Evolutionary conservation across 2,329 filamentous ascomycete species (phyloP).

Genomic region (Conoideocrella luteorostrata): DNA sequence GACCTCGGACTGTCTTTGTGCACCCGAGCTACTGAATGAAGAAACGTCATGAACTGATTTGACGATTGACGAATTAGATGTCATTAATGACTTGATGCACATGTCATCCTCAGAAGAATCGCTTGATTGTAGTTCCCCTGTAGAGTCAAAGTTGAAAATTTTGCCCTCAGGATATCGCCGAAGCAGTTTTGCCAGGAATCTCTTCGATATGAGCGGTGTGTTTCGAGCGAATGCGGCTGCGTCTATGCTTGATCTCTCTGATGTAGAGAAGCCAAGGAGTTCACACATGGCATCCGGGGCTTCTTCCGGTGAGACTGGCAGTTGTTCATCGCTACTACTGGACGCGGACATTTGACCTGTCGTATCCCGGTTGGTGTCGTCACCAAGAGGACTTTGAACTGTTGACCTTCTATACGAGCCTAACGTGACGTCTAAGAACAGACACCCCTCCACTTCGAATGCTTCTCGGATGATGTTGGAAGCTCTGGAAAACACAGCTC

Average conservation of each 20-base stretch:
- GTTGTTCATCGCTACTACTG: conserved; percentile 18
- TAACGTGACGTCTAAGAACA: conserved; percentile 27
- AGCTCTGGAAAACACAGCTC: conserved; percentile 33
- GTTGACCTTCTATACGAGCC: conserved; percentile 11
- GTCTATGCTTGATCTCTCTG: too few relatives aligned
- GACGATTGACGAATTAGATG: background rate
- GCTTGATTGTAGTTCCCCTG: conserved; percentile 27
- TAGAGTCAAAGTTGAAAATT: conserved; percentile 37
- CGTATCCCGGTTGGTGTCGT: background rate
- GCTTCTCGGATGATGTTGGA: conserved; percentile 36
- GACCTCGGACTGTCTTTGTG: too few relatives aligned
- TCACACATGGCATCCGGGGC: conserved; percentile 13
- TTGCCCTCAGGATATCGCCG: conserved; percentile 38
- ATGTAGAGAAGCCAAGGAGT: conserved; percentile 10
- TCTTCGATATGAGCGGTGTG: too few relatives aligned
- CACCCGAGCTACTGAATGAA: background rate
- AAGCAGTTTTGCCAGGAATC: conserved; percentile 33
- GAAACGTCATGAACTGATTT: background rate
- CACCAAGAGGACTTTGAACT: too few relatives aligned
- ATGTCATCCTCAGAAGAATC: conserved; percentile 23
- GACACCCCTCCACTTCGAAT: conserved; percentile 32
- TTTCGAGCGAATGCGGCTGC: too few relatives aligned
- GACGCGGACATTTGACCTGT: conserved; percentile 10
- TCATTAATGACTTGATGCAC: too few relatives aligned
- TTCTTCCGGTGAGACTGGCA: conserved; percentile 17